A percentile compares a stretch with the other conserved stretches of the same genome.
phyloP scores from a whole-genome alignment of 495 filamentous ascomycete genomes.

The Aspergillus incahuasiensis region DNA sequence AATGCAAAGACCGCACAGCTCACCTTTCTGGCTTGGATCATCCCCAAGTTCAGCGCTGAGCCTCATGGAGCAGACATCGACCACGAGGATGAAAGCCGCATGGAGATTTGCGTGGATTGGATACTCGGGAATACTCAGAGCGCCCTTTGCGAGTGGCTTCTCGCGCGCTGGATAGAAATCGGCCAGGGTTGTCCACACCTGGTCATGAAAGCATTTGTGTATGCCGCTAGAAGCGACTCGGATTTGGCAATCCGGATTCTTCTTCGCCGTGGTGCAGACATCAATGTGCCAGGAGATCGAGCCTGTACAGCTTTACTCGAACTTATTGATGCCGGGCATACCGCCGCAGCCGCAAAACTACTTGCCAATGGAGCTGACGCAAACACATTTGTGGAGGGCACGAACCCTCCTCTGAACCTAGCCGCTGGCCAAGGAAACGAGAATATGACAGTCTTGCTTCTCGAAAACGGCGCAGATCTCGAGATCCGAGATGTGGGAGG shows the following conservation, averaged over 20 bases:
- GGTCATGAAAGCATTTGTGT: constrained; percentile 1
- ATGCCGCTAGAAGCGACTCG: constrained; percentile 13
- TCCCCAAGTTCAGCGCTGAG: not conserved
- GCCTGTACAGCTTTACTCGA: constrained; percentile 16
- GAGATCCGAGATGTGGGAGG: constrained; percentile 6
- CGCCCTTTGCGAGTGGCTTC: constrained; percentile 13
- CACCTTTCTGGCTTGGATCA: constrained; percentile 10
- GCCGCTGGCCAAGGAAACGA: constrained; percentile 12
- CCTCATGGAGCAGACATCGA: not conserved
- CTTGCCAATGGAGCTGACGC: constrained; percentile 19
- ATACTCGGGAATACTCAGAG: not conserved
- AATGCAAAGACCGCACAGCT: not conserved
- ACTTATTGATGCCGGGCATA: not conserved
- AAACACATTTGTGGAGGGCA: constrained; percentile 5
- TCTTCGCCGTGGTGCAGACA: constrained; percentile 13
- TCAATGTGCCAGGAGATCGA: constrained; percentile 1
- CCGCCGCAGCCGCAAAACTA: constrained; percentile 3
- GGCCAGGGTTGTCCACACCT: not conserved
- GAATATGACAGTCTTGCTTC: constrained; percentile 14
- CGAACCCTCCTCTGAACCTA: constrained; percentile 6
- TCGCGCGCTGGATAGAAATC: constrained; percentile 17
- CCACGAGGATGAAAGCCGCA: not conserved
- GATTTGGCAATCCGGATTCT: constrained; percentile 16
- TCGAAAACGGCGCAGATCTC: constrained; percentile 17
- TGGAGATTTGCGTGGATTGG: constrained; percentile 10